Conservation (phyloP, 192 early-diverging fungal species). For the Linderina pennispora region DNA sequence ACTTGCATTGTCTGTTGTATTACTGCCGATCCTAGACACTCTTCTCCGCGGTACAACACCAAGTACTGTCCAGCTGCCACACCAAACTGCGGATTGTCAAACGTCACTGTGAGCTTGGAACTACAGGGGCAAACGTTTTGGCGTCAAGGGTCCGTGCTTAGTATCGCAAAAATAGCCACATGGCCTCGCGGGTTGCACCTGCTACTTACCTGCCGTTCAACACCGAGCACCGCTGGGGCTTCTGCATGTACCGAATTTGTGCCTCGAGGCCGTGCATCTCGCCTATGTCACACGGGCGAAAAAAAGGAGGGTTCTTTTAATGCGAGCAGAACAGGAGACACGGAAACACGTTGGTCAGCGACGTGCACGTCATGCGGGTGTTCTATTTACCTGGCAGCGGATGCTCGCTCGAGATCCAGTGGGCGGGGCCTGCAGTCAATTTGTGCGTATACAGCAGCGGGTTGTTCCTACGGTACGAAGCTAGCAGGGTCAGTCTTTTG, state of each 20-base stretch:
- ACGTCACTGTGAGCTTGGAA: constrained; percentile 34
- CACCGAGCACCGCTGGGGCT: constrained; percentile 40
- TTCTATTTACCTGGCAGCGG: no score
- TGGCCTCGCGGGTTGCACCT: no score
- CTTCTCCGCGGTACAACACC: constrained; percentile 53
- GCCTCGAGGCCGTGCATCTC: constrained; percentile 27
- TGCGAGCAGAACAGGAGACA: no score
- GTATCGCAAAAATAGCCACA: no score
- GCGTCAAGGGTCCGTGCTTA: no score
- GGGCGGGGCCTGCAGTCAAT: constrained; percentile 23
- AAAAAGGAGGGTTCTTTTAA: no score
- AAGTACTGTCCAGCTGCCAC: constrained; percentile 59
- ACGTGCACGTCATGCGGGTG: no score
- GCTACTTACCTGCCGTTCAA: constrained; percentile 18
- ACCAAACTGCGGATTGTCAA: constrained; percentile 51
- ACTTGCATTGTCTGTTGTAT: constrained; percentile 8
- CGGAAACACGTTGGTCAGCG: no score
- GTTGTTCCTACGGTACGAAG: constrained; percentile 23
- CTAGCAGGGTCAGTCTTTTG: no score
- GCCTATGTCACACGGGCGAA: no score
- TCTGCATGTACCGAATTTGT: constrained; percentile 58
- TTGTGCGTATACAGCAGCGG: constrained; percentile 18
- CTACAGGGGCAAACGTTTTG: background rate
- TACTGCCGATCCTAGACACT: constrained; percentile 61
- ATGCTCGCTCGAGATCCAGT: constrained; percentile 51